Evolutionary conservation across 73 alveolate genomes (phyloP).

Genomic region (Tetrahymena malaccensis): DNA sequence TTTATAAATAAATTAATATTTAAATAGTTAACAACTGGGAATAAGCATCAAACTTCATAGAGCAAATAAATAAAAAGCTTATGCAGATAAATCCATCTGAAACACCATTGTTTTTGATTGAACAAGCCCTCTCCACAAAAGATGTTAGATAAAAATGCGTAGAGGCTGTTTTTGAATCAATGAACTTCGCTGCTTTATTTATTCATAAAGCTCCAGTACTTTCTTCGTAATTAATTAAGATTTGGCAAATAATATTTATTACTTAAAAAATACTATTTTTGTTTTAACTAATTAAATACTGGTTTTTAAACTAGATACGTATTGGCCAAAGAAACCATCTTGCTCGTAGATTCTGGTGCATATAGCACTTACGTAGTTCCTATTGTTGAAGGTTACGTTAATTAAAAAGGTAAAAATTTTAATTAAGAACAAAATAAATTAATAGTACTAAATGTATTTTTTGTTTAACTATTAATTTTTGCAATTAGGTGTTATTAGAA

Average conservation of each 20-base stretch:
- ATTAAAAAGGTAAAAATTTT: constrained; percentile 23
- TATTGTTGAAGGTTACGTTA: constrained; percentile 26
- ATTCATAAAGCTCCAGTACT: constrained; percentile 18
- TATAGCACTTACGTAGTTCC: constrained; percentile 24
- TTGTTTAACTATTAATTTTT: too few species aligned
- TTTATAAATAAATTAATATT: too few species aligned
- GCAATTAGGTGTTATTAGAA: not conserved
- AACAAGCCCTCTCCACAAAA: constrained; percentile 5
- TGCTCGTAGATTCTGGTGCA: constrained; percentile 41
- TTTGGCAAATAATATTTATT: too few species aligned
- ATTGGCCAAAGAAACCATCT: constrained; percentile 27
- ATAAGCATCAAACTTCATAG: not conserved
- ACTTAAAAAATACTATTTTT: not conserved
- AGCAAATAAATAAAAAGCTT: not conserved
- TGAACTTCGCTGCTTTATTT: constrained; percentile 21
- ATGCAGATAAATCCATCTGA: not conserved
- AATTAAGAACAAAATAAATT: not conserved
- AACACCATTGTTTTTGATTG: constrained; percentile 22
- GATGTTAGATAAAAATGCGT: constrained; percentile 19
- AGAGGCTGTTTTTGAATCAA: constrained; percentile 23
- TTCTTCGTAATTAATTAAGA: not conserved
- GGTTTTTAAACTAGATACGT: not conserved
- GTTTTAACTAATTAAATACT: too few species aligned
- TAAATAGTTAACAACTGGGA: not conserved
- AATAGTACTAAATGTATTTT: too few species aligned